These are phyloP conservation scores for Trichoderma hamatum DNA, from an alignment of 2,329 filamentous ascomycete genomes.

Conservation along the genomic window DNA sequence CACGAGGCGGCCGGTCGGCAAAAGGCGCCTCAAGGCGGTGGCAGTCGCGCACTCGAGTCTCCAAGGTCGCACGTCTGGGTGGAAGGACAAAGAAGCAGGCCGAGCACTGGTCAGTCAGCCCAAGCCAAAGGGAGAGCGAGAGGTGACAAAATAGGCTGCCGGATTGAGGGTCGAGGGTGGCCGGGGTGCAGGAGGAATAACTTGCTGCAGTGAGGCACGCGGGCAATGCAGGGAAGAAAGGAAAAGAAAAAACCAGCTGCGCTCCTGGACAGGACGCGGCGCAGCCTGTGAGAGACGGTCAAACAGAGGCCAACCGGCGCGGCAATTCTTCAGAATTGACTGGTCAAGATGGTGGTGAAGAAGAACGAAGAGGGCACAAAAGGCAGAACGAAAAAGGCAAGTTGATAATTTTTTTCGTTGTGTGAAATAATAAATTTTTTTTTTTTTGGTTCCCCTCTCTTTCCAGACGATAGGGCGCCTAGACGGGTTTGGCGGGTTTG, in stretches of 20 bases:
- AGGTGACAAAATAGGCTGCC: constrained; percentile 20
- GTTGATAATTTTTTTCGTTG: constrained; percentile 41
- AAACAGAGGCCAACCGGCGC: constrained; percentile 27
- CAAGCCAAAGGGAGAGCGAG: constrained; percentile 9
- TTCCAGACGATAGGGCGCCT: constrained; percentile 27
- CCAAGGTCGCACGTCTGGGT: constrained; percentile 19
- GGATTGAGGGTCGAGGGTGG: constrained; percentile 16
- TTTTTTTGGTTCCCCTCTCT: constrained; percentile 35
- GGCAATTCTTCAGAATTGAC: constrained; percentile 39
- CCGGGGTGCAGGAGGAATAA: constrained; percentile 22
- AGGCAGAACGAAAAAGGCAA: constrained; percentile 37
- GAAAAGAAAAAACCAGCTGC: constrained; percentile 24
- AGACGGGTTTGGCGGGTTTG: constrained; percentile 18
- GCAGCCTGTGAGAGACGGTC: constrained; percentile 30
- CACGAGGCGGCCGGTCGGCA: constrained; percentile 23
- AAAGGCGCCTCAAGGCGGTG: constrained; percentile 17
- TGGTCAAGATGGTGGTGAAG: constrained; percentile 35
- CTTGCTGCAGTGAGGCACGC: constrained; percentile 23
- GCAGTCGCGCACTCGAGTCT: constrained; percentile 22
- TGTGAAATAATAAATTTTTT: constrained; percentile 50
- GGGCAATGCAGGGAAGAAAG: constrained; percentile 26
- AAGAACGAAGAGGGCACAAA: constrained; percentile 34
- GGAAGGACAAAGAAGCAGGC: constrained; percentile 19
- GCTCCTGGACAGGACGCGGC: constrained; percentile 31
- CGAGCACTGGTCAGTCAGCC: constrained; percentile 17